phyloP scores from a whole-genome alignment of 768 basidiomycete genomes.

The Auricularia sp. region DNA sequence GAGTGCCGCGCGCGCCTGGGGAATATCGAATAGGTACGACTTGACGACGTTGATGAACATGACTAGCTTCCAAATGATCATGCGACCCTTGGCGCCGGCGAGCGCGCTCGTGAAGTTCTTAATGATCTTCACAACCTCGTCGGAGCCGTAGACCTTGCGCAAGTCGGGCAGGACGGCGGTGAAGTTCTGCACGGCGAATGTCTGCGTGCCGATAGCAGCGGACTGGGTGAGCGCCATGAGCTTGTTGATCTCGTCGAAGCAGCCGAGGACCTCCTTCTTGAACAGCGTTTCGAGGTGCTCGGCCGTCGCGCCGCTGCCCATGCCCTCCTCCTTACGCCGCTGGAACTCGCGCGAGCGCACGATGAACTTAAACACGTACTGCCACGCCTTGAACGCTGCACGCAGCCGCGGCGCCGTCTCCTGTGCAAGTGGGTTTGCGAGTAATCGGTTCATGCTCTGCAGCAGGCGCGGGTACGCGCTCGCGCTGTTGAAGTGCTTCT shows the following conservation, averaged over 20 bases:
- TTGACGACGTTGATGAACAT: slow-evolving; percentile 90
- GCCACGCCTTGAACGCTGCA: slow-evolving; percentile 91
- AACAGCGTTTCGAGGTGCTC: slow-evolving; percentile 80
- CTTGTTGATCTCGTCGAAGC: slow-evolving; percentile 70
- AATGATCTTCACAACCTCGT: slow-evolving; percentile 79
- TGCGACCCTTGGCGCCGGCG: slow-evolving; percentile 67
- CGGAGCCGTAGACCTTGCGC: slow-evolving; percentile 63
- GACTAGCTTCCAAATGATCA: slow-evolving; percentile 86
- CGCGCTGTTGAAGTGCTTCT: slow-evolving; percentile 74
- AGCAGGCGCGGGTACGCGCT: slow-evolving; percentile 77
- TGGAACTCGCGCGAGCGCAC: slow-evolving; percentile 83
- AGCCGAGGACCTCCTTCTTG: slow-evolving; percentile 68
- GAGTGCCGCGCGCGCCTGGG: slow-evolving; percentile 64
- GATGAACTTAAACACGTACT: slow-evolving; percentile 92
- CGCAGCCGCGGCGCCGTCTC: slow-evolving; percentile 73
- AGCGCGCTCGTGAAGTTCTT: slow-evolving; percentile 76
- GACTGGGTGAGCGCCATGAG: slow-evolving; percentile 81
- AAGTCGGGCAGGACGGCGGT: slow-evolving; percentile 85
- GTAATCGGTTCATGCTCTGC: slow-evolving; percentile 74
- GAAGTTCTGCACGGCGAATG: slow-evolving; percentile 87
- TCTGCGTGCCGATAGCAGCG: slow-evolving; percentile 93
- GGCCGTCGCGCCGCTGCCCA: slow-evolving; percentile 71
- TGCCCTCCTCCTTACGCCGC: slow-evolving; percentile 66
- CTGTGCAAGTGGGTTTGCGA: slow-evolving; percentile 57
- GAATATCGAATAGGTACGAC: slow-evolving; percentile 76